Percentiles rank a stretch among this genome's conserved stretches.
Conservation (phyloP, 768 basidiomycete genomes). For the Auriculariales sp. region DNA sequence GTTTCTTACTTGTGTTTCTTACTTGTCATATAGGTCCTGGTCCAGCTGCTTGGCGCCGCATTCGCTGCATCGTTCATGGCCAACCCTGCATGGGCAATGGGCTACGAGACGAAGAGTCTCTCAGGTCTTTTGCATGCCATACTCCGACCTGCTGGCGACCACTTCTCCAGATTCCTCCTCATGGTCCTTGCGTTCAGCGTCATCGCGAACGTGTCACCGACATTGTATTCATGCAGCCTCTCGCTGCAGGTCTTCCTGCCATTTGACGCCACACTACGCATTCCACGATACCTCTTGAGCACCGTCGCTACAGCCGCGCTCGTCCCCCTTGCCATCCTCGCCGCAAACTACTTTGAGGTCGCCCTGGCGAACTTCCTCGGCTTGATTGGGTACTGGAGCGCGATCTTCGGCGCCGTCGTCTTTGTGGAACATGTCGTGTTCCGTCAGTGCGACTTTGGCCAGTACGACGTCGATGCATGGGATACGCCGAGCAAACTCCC, state of each 20-base stretch:
- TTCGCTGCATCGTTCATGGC: constrained; percentile 41
- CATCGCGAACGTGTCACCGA: constrained; percentile 66
- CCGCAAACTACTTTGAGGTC: constrained; percentile 47
- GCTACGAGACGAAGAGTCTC: constrained; percentile 37
- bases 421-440: constrained; percentile 55
- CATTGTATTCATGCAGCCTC: constrained; percentile 69
- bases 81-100: constrained; percentile 40
- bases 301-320: constrained; percentile 53
- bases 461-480: constrained; percentile 41
- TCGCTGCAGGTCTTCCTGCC: constrained; percentile 60
- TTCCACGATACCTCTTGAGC: constrained; percentile 60
- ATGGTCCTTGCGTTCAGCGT: constrained; percentile 65
- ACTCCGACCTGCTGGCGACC: constrained; percentile 38
- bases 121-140: constrained; percentile 53
- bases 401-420: constrained; percentile 43
- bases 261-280: constrained; percentile 23
- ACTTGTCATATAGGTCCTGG: constrained; percentile 15
- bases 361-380: constrained; percentile 55
- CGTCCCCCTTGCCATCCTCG: constrained; percentile 57
- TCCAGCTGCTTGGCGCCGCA: constrained; percentile 52
- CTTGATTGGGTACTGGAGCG: constrained; percentile 48
- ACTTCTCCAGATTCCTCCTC: constrained; percentile 55
- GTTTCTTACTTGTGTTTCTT: not conserved
- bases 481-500: constrained; percentile 40
- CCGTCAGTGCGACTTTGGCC: constrained; percentile 31